A percentile compares a stretch with the other conserved stretches of the same genome.
phyloP scores from a whole-genome alignment of 768 basidiomycete species.

The Stropharia rugosoannulata region DNA sequence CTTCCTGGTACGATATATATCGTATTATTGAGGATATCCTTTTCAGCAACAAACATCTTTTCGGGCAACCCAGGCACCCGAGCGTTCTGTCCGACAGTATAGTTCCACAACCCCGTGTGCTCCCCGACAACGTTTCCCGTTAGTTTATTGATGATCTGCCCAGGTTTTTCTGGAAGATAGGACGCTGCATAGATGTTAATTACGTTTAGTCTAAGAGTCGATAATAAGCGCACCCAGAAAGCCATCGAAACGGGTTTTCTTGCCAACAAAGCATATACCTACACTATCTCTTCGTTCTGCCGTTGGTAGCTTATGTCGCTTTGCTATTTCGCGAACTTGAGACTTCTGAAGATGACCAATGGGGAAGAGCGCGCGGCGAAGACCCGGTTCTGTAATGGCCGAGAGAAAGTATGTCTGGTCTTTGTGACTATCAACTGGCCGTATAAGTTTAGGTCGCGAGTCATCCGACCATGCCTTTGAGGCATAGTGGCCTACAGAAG shows the following conservation, averaged over 20 bases:
- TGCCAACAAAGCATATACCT: conserved; percentile 93
- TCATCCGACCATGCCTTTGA: conserved; percentile 50
- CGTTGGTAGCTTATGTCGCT: conserved; percentile 60
- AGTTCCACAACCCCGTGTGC: conserved; percentile 82
- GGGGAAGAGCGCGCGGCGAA: conserved; percentile 78
- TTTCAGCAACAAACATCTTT: conserved; percentile 72
- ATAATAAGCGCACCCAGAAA: conserved; percentile 60
- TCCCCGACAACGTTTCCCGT: conserved; percentile 53
- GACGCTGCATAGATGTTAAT: conserved; percentile 46
- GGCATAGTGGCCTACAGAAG: conserved; percentile 78
- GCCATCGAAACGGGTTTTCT: conserved; percentile 65
- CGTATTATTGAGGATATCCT: conserved; percentile 60
- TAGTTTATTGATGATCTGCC: conserved; percentile 60
- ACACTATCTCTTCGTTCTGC: conserved; percentile 83
- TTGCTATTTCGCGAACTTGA: conserved; percentile 73
- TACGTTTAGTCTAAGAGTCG: background rate
- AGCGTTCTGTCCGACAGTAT: conserved; percentile 83
- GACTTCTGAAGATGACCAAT: conserved; percentile 65
- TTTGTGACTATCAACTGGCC: conserved; percentile 60
- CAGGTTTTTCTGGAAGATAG: conserved; percentile 71
- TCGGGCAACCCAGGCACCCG: conserved; percentile 58
- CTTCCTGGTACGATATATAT: conserved; percentile 76
- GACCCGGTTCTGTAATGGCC: conserved; percentile 64
- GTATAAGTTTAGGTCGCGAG: conserved; percentile 51
- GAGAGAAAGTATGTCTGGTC: conserved; percentile 94